phyloP scores from a whole-genome alignment of 2,329 filamentous ascomycete genomes.

The Microthyrium microscopicum region DNA sequence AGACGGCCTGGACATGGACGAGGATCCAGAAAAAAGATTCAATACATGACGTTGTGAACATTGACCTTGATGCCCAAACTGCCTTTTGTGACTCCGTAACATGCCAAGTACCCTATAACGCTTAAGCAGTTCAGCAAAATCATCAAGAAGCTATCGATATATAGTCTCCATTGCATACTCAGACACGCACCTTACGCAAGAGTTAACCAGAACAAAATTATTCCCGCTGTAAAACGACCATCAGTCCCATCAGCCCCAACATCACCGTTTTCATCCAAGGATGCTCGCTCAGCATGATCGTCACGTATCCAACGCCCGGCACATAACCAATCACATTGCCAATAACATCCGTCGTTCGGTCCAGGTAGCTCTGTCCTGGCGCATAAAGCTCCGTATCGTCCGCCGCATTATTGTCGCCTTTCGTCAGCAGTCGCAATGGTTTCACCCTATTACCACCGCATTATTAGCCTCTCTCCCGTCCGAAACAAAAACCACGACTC shows the following conservation, averaged over 20 bases:
- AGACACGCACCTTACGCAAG: too few species aligned
- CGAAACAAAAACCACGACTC: conserved; percentile 2
- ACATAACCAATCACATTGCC: conserved; percentile 78
- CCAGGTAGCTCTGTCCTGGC: conserved; percentile 68
- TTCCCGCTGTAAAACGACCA: conserved; percentile 85
- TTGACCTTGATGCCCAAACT: too few species aligned
- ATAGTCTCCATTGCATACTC: too few species aligned
- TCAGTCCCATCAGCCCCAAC: conserved; percentile 84
- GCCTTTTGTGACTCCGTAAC: too few species aligned
- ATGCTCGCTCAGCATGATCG: conserved; percentile 85
- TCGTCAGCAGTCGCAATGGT: conserved; percentile 62
- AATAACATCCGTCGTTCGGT: conserved; percentile 69
- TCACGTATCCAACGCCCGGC: conserved; percentile 36
- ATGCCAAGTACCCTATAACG: too few species aligned
- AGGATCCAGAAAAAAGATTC: too few species aligned
- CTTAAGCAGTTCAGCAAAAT: too few species aligned
- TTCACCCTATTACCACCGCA: conserved; percentile 21
- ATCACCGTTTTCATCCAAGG: conserved; percentile 95
- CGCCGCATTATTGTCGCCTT: conserved; percentile 89
- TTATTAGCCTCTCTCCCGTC: conserved; percentile 4
- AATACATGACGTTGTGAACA: too few species aligned
- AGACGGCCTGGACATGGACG: too few species aligned
- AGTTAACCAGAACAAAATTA: too few species aligned
- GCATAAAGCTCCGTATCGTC: conserved; percentile 91
- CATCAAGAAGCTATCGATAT: too few species aligned